Evolutionary conservation across 1,139 yeast genomes (phyloP), one percentile per base, ranked within the genome.

Genomic region (Saccharomyces hybrid): DNA sequence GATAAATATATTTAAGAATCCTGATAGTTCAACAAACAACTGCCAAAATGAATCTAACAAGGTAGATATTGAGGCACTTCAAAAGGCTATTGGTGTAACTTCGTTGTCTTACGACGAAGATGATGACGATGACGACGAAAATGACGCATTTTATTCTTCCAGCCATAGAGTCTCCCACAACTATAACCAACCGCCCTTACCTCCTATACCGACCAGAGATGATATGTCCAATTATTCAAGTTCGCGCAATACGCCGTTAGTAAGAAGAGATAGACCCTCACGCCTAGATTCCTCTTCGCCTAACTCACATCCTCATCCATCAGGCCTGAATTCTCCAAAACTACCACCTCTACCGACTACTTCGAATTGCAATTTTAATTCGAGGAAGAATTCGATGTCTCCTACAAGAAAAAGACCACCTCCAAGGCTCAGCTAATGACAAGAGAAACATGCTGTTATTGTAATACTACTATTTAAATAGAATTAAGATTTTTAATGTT

Each of bases 81-180:
- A 70, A 54, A 68, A 69, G 50, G 72, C 70, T 1, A 69, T 70
- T 41, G 73, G 72, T 30, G 71, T 67, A n/a, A 52, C 60, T 0
- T 56, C 63, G 2, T 25, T 54, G 23, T 51, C 53, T 32, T 61
- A 59, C 27, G 60, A 55, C 11, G 56, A 56, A 16, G 49, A 52
- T n/a, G 55, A 54, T 11, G 57, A 54, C 13, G 50, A 53, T 16
- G 54, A 48, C 23, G 61, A 57, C 5, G 59, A 52, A n/a, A 20
- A n/a, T 11, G 23, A 49, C 6, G 30, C 5, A 20, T 34, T 28
- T 8, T 34, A 28, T 31, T 13, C 34, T 28, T 9, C 28, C 31
- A 30, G 44, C 20, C 48, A 16, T 11, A 27, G 28, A 25, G 14
- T 50, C 11, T 28, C 30, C 30, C 32, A 30, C 16, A 32, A 54